phyloP scores from a whole-genome alignment of 2,329 filamentous ascomycete species.

The Falciphora oryzae region DNA sequence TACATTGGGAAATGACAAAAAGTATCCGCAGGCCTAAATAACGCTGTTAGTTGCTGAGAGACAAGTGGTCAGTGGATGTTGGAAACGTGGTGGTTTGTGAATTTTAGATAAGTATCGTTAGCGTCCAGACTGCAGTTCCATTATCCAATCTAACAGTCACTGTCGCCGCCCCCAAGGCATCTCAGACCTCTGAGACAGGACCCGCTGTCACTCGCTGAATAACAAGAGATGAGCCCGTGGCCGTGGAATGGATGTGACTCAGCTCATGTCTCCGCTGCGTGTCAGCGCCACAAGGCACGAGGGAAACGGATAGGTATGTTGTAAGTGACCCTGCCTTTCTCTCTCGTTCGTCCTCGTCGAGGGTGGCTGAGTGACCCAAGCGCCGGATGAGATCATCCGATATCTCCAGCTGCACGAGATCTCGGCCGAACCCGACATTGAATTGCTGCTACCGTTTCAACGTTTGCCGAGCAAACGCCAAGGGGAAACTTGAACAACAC shows the following conservation, averaged over 20 bases:
- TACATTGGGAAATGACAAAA: background rate
- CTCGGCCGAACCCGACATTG: background rate
- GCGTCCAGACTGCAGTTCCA: background rate
- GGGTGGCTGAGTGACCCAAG: background rate
- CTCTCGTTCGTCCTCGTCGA: background rate
- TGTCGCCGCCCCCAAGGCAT: background rate
- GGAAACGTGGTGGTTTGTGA: background rate
- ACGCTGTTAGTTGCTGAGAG: background rate
- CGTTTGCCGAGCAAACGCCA: too few relatives aligned
- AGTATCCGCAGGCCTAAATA: background rate
- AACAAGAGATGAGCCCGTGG: too few relatives aligned
- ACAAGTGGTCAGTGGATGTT: background rate
- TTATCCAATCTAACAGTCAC: background rate
- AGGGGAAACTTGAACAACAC: background rate
- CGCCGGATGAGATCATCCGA: background rate
- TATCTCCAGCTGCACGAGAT: background rate
- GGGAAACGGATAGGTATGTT: background rate
- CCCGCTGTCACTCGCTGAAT: too few relatives aligned
- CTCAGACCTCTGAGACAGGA: background rate
- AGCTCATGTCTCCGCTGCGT: background rate
- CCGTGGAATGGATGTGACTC: background rate
- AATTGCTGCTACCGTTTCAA: too few relatives aligned
- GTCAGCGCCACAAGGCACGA: background rate
- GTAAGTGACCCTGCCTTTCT: background rate
- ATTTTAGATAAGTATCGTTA: background rate